phyloP scores from a whole-genome alignment of 2,329 filamentous ascomycete genomes.

The Paecilomyces sp. region DNA sequence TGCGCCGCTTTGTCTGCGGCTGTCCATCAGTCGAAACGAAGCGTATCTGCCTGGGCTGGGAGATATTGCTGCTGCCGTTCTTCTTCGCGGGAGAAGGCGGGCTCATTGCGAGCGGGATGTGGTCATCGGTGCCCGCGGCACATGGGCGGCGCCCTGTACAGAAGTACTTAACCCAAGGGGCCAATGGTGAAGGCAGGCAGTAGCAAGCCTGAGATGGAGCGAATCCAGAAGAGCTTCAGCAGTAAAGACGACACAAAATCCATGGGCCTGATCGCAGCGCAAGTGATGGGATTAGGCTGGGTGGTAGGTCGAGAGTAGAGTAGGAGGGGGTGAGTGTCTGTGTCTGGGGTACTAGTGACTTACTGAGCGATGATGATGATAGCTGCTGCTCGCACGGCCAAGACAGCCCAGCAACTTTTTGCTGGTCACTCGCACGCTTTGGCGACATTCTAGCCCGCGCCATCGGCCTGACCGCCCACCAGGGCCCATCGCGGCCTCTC shows the following conservation, averaged over 20 bases:
- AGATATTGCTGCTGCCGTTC: constrained; percentile 20
- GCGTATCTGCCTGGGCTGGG: constrained; percentile 49
- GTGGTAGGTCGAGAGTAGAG: not conserved
- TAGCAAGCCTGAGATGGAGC: not conserved
- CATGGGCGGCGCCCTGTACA: constrained; percentile 19
- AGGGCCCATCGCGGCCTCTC: not conserved
- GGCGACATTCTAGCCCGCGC: not conserved
- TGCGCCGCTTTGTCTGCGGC: constrained; percentile 68
- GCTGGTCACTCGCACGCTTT: not conserved
- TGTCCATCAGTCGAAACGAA: constrained; percentile 79
- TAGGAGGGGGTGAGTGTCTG: not conserved
- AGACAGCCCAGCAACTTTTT: not conserved
- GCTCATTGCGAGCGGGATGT: constrained; percentile 31
- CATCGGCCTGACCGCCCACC: not conserved
- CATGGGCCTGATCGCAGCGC: not conserved
- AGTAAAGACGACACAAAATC: not conserved
- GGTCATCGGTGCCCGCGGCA: constrained; percentile 25
- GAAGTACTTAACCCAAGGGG: not conserved
- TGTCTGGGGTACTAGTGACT: not conserved
- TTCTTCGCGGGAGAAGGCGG: constrained; percentile 30
- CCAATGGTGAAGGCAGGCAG: not conserved
- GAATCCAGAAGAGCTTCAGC: not conserved
- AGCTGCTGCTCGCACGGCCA: not conserved
- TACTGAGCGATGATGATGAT: not conserved
- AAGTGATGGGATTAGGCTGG: not conserved